Percentiles rank a stretch among this genome's conserved stretches.
phyloP scores from a whole-genome alignment of 352 stramenopile genomes.

The Pythium aphanidermatum region DNA sequence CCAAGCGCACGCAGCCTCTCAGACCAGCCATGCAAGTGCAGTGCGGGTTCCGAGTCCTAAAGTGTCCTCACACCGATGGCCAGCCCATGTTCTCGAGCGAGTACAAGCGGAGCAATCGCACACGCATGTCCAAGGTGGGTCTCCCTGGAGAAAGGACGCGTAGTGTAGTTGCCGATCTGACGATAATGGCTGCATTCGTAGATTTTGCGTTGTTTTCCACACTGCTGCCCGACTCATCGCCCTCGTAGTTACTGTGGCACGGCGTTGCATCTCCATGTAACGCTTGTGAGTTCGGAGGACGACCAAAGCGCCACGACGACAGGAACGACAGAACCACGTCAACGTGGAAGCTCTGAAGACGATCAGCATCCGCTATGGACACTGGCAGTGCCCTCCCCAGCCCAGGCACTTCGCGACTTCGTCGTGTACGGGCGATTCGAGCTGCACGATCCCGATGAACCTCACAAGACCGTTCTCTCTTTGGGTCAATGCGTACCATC shows the following conservation, averaged over 20 bases:
- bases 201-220: constrained; percentile 53
- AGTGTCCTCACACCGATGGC: constrained; percentile 21
- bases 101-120: constrained; percentile 36
- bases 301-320: background rate
- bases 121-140: constrained; percentile 37
- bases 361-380: constrained; percentile 12
- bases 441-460: constrained; percentile 18
- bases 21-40: constrained; percentile 15
- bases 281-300: background rate
- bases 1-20: no score
- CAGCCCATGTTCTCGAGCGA: constrained; percentile 18
- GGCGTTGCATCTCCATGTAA: constrained; percentile 27
- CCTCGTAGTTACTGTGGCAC: constrained; percentile 45
- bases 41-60: constrained; percentile 25
- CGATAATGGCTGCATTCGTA: no score
- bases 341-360: constrained; percentile 7
- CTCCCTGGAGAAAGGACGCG: no score
- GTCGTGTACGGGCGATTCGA: constrained; percentile 35
- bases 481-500: constrained; percentile 17
- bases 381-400: constrained; percentile 4
- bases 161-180: no score
- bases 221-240: constrained; percentile 45
- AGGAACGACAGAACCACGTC: background rate
- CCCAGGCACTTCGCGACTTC: constrained; percentile 4
- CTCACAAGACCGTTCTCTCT: constrained; percentile 6